phyloP scores from a whole-genome alignment of 441 rosid genomes.

The Syzygium malaccense region DNA sequence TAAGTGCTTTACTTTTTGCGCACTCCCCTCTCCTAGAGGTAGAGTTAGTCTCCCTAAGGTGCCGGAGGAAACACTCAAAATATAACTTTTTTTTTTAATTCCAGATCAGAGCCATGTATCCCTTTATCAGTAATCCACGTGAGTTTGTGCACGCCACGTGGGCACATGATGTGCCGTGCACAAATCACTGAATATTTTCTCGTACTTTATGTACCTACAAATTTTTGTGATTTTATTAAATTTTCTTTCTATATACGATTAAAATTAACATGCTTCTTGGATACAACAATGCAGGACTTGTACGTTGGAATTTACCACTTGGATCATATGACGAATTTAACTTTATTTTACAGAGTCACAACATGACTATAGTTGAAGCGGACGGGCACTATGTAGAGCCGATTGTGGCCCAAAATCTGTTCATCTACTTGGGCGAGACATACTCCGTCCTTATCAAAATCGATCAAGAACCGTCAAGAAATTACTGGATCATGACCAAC shows the following conservation, averaged over 20 bases:
- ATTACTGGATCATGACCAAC: constrained; percentile 55
- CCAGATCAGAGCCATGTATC: no score
- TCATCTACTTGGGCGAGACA: constrained; percentile 70
- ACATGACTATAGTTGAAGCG: constrained; percentile 66
- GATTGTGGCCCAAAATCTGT: constrained; percentile 48
- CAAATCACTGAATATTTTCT: no score
- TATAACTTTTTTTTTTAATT: no score
- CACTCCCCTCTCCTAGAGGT: no score
- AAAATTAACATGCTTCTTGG: background rate
- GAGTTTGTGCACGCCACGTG: no score
- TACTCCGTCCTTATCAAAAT: constrained; percentile 56
- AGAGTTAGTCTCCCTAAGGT: no score
- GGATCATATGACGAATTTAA: background rate
- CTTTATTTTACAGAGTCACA: constrained; percentile 42
- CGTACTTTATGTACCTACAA: no score
- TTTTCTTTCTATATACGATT: background rate
- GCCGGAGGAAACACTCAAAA: no score
- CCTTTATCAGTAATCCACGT: no score
- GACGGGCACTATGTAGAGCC: constrained; percentile 74
- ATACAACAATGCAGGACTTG: background rate
- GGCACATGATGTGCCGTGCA: no score
- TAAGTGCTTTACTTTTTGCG: no score
- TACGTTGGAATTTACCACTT: background rate
- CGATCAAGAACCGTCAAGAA: constrained; percentile 41
- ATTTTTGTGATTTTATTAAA: background rate